phyloP scores from a whole-genome alignment of 345 rosid genomes.

The Pistacia integerrima region DNA sequence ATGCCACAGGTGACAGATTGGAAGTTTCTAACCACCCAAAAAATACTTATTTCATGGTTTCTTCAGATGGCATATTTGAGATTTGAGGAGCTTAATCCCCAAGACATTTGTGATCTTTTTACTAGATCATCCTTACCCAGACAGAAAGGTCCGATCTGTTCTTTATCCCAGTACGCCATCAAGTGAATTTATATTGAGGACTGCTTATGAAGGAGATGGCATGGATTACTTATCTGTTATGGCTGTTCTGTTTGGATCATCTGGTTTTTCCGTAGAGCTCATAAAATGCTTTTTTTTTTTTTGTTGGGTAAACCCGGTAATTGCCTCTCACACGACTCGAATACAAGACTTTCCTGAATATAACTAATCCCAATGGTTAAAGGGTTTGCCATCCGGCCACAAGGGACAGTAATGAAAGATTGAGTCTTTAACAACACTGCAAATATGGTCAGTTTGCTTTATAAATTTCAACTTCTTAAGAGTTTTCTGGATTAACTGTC shows the following conservation, averaged over 20 bases:
- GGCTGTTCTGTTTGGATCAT: background rate
- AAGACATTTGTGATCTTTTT: background rate
- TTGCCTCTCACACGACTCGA: too few relatives aligned
- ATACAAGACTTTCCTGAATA: too few relatives aligned
- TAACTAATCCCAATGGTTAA: too few relatives aligned
- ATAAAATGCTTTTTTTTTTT: background rate
- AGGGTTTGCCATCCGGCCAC: too few relatives aligned
- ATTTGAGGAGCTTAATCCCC: background rate
- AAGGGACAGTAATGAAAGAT: background rate
- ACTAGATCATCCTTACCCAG: background rate
- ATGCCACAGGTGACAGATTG: background rate
- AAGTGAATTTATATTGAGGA: background rate
- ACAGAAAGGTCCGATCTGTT: background rate
- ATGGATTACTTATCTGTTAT: background rate
- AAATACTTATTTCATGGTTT: background rate
- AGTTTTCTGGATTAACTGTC: too few relatives aligned
- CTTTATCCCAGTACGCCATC: background rate
- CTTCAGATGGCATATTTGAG: background rate
- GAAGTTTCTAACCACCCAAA: background rate
- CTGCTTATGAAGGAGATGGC: background rate
- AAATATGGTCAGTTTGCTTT: background rate
- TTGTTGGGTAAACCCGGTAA: too few relatives aligned
- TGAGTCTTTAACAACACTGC: background rate
- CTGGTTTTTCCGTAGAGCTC: background rate
- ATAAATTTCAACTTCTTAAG: too few relatives aligned